Base-by-base conservation (phyloP, 2,329 filamentous ascomycete genomes). In the Arthroderma uncinatum region DNA sequence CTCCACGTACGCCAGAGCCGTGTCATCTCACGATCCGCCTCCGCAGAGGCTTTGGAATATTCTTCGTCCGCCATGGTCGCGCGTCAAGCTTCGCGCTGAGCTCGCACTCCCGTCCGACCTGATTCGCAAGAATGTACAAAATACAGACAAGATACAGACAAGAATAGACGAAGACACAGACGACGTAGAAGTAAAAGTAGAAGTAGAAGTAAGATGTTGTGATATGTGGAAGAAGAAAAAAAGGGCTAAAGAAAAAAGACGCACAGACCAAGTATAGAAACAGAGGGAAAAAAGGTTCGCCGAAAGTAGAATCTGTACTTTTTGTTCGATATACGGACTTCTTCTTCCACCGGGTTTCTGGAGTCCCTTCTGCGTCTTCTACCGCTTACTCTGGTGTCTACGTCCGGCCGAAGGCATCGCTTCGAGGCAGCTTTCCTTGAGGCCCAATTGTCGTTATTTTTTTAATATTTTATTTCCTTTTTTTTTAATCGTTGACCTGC, bases 1-100 rank as follows among this genome's bases (percentile, higher is more conserved):
- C 84, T 84, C 83, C 89, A 94, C 66, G 91, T 89, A 73, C 92
- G 87, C 92, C 93, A 98, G 64, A 96, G 82, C 69, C 87, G 84
- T 62, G 82, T 79, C 66, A 72, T 71, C 63, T 74, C 71, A 62
- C 67, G 68, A 59, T 71, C 67, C 57, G 70, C 70, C 36, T 74
- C 72, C 33, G 65, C 66, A 57, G 70, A 70, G 58, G 67, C 63
- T 55, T 63, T 58, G 34, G 68, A 66, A 33, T 66, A 68, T 39
- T 73, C 71, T 21, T 71, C 71, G 55, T 74, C 72, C 25, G 59
- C 61, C 72, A 74, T 74, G 44, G 34, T 1, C 12, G 7, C 23
- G 14, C 23, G 14, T 48, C 23, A 8, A 19, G 39, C 44, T 28
- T 40, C 37, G n/a, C n/a, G 37, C 37, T 40, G 2, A n/a, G n/a